These are phyloP conservation scores for Pestalotiopsis sp. DNA, from an alignment of 2,329 filamentous ascomycete species.

Conservation along the genomic window DNA sequence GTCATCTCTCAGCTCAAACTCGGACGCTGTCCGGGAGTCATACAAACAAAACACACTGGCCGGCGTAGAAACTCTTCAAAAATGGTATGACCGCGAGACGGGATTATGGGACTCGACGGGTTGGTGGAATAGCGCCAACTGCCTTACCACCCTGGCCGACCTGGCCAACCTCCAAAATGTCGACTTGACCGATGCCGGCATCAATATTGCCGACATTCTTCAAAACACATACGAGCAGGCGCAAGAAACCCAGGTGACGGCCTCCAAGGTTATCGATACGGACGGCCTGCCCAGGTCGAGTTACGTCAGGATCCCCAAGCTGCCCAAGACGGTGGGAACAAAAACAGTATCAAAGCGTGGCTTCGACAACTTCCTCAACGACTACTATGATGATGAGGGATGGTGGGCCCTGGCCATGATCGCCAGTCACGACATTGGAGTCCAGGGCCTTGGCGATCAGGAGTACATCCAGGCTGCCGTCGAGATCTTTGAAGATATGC, in stretches of 20 bases:
- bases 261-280: conserved; percentile 23
- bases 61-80: conserved; percentile 41
- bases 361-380: conserved; percentile 51
- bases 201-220: conserved; percentile 29
- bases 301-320: conserved; percentile 25
- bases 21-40: conserved; percentile 18
- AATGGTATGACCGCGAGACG: conserved; percentile 53
- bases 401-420: conserved; percentile 65
- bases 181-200: conserved; percentile 10
- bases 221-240: conserved; percentile 26
- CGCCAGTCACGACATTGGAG: conserved; percentile 50
- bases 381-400: conserved; percentile 62
- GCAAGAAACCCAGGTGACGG: conserved; percentile 28
- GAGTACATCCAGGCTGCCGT: conserved; percentile 51
- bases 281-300: conserved; percentile 28
- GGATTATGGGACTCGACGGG: conserved; percentile 58
- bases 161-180: conserved; percentile 21
- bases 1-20: conserved; percentile 28
- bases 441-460: conserved; percentile 28
- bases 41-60: conserved; percentile 27
- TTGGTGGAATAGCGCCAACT: conserved; percentile 67
- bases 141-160: conserved; percentile 55
- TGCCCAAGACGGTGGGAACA: conserved; percentile 3
- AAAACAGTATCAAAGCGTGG: conserved; percentile 27
- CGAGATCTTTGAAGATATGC: conserved; percentile 54